A percentile compares a stretch with the other conserved stretches of the same genome.
phyloP scores from a whole-genome alignment of 2,329 filamentous ascomycete species.

The Seiridium unicorne region DNA sequence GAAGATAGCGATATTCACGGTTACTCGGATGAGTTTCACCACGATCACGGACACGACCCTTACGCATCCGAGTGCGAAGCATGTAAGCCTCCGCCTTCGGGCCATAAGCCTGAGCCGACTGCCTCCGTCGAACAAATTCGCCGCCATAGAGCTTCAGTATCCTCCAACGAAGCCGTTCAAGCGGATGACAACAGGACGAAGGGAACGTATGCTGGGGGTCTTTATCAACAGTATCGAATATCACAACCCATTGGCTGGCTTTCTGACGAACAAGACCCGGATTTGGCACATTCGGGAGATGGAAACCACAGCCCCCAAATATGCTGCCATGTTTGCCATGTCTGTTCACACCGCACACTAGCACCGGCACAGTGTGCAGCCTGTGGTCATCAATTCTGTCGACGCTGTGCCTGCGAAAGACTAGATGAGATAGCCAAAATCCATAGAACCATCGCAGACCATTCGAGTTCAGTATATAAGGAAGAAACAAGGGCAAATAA shows the following conservation, averaged over 20 bases:
- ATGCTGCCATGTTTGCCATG: slow-evolving; percentile 43
- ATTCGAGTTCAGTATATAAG: slow-evolving; percentile 9
- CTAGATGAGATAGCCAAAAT: slow-evolving; percentile 18
- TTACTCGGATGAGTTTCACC: slow-evolving; percentile 3
- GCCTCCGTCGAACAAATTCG: slow-evolving; percentile 15
- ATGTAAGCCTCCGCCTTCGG: neutral
- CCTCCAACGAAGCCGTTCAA: neutral
- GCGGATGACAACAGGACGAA: neutral
- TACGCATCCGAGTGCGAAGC: slow-evolving; percentile 1
- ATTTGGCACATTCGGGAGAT: slow-evolving; percentile 27
- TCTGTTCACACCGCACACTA: slow-evolving; percentile 42
- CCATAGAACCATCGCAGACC: slow-evolving; percentile 19
- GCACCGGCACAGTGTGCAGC: slow-evolving; percentile 39
- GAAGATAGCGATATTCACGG: slow-evolving; percentile 22
- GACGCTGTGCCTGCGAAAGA: slow-evolving; percentile 40
- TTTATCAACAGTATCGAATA: slow-evolving; percentile 47
- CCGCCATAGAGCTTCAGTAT: neutral
- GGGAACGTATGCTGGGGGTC: slow-evolving; percentile 41
- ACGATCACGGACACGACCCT: slow-evolving; percentile 3
- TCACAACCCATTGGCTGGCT: slow-evolving; percentile 45
- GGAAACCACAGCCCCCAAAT: slow-evolving; percentile 27
- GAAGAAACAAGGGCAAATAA: neutral
- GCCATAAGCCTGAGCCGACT: slow-evolving; percentile 10
- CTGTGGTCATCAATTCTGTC: slow-evolving; percentile 51
- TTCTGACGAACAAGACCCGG: slow-evolving; percentile 35